Evolutionary conservation across 495 filamentous ascomycete species (phyloP).

Genomic region (Neurospora sp.): DNA sequence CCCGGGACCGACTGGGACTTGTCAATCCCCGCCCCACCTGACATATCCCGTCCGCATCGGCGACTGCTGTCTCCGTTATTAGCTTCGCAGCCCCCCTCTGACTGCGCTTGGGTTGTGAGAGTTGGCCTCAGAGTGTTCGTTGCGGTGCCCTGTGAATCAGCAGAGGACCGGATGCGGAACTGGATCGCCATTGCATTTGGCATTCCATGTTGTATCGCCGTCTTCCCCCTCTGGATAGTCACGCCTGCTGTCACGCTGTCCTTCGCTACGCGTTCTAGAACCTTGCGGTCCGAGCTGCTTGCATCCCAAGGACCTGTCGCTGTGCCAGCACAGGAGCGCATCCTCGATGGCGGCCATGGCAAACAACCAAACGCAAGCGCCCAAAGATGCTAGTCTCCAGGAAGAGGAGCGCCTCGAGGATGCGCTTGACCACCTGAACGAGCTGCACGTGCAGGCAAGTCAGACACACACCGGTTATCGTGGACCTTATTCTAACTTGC

Average conservation of each 20-base stretch:
- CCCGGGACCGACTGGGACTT: neutral
- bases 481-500: slow-evolving; percentile 8
- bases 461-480: neutral
- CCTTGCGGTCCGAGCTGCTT: neutral
- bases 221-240: neutral
- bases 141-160: neutral
- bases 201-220: neutral
- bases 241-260: neutral
- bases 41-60: neutral
- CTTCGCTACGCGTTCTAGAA: neutral
- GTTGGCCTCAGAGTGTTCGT: neutral
- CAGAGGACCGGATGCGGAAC: neutral
- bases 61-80: neutral
- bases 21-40: neutral
- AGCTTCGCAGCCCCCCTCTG: neutral
- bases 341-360: slow-evolving; percentile 9
- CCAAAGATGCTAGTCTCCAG: slow-evolving; percentile 9
- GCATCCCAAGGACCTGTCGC: neutral
- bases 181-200: slow-evolving; percentile 1
- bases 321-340: slow-evolving; percentile 1
- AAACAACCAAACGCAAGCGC: slow-evolving; percentile 11
- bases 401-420: slow-evolving; percentile 28
- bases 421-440: slow-evolving; percentile 26
- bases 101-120: neutral
- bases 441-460: slow-evolving; percentile 35